Percentiles rank a stretch among this genome's conserved stretches.
Conservation (phyloP, 2,329 filamentous ascomycete species). For the Hirsutella rhossiliensis region DNA sequence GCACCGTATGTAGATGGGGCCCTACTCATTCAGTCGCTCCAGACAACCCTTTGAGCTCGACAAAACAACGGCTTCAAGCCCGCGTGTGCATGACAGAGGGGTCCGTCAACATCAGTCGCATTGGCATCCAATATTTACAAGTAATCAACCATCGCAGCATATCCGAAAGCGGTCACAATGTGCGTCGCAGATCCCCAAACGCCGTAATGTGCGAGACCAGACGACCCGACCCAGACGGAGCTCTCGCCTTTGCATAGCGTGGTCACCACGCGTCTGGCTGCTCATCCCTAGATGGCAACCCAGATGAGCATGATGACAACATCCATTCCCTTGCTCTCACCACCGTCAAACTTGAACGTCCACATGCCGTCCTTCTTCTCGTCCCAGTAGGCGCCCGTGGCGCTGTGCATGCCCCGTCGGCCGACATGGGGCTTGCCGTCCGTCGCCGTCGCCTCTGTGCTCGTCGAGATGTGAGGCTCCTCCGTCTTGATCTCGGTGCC, state of each 20-base stretch:
- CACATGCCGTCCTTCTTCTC: slow-evolving; percentile 85
- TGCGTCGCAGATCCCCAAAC: slow-evolving; percentile 1
- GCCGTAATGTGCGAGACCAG: slow-evolving; percentile 1
- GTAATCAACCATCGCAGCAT: no score
- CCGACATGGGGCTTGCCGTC: slow-evolving; percentile 63
- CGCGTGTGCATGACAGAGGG: no score
- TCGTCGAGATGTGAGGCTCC: slow-evolving; percentile 42
- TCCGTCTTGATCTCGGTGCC: slow-evolving; percentile 35
- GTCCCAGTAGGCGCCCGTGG: slow-evolving; percentile 80
- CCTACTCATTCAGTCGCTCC: no score
- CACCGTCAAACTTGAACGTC: slow-evolving; percentile 73
- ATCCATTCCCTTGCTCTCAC: slow-evolving; percentile 54
- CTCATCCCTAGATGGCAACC: slow-evolving; percentile 50
- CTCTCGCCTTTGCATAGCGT: neutral
- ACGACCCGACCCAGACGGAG: neutral
- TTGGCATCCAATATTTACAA: no score
- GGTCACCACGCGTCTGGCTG: neutral
- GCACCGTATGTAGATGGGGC: no score
- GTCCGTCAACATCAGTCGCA: no score
- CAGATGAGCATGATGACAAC: slow-evolving; percentile 66
- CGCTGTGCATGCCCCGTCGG: slow-evolving; percentile 80
- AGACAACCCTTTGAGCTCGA: no score
- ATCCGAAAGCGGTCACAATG: no score
- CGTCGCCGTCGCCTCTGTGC: slow-evolving; percentile 41
- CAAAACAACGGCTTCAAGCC: no score